A percentile compares a stretch with the other conserved stretches of the same genome.
Evolutionary conservation across 2,329 filamentous ascomycete species (phyloP).

Genomic region (Colletotrichum agaves): DNA sequence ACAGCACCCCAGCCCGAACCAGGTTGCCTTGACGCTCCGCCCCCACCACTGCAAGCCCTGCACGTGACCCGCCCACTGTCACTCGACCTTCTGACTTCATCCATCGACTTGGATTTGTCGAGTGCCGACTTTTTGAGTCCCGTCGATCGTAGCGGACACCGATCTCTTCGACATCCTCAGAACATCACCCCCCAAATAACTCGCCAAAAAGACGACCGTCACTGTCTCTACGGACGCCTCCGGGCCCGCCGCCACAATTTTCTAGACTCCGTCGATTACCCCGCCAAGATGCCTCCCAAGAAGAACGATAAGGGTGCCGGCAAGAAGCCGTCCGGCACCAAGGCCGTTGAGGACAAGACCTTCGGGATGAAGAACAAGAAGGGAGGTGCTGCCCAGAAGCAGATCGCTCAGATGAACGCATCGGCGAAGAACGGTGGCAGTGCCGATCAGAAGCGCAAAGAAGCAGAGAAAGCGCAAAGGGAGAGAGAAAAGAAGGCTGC

Average conservation of each 20-base stretch:
- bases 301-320: constrained; percentile 58
- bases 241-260: constrained; percentile 5
- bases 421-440: constrained; percentile 79
- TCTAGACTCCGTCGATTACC: constrained; percentile 34
- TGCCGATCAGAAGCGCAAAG: constrained; percentile 87
- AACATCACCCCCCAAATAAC: not conserved
- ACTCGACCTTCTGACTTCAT: constrained; percentile 37
- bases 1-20: constrained; percentile 18
- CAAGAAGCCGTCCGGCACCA: constrained; percentile 67
- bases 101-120: constrained; percentile 14
- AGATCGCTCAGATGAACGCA: constrained; percentile 85
- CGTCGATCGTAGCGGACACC: constrained; percentile 29
- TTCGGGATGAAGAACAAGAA: constrained; percentile 99
- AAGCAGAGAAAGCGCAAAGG: constrained; percentile 72
- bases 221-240: constrained; percentile 10
- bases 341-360: constrained; percentile 89
- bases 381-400: constrained; percentile 87
- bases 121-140: constrained; percentile 32
- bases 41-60: constrained; percentile 36
- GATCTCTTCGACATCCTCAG: constrained; percentile 15
- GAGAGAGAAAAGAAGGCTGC: constrained; percentile 93
- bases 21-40: constrained; percentile 28
- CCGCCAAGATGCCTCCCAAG: constrained; percentile 78
- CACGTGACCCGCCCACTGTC: constrained; percentile 36
- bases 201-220: not conserved